phyloP scores from a whole-genome alignment of 1,139 yeast genomes.

The Pichia terricola region DNA sequence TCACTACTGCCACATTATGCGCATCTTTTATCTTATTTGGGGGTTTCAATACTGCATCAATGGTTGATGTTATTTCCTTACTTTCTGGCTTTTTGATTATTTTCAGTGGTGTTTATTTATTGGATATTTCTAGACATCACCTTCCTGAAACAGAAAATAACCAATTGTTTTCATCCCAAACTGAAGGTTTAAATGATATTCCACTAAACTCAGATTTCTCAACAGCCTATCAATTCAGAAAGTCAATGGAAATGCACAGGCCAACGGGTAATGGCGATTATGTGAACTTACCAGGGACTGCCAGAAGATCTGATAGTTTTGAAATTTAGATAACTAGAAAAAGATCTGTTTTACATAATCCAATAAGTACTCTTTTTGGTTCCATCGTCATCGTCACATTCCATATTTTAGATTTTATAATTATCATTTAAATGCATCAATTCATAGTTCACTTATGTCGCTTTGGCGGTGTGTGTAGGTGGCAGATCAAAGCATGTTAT shows the following conservation, averaged over 20 bases:
- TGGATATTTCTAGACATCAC: conserved; percentile 69
- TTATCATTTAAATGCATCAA: no score
- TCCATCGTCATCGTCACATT: no score
- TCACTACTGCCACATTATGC: conserved; percentile 77
- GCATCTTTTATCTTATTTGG: conserved; percentile 83
- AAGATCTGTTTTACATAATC: no score
- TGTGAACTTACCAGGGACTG: conserved; percentile 30
- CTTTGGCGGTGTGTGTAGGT: no score
- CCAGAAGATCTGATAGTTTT: conserved; percentile 55
- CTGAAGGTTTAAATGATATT: conserved; percentile 57
- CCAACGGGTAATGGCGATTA: conserved; percentile 26
- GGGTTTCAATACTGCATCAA: conserved; percentile 79
- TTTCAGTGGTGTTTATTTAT: conserved; percentile 76
- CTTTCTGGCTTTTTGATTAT: conserved; percentile 81
- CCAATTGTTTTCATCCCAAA: conserved; percentile 24
- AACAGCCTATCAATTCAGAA: conserved; percentile 46
- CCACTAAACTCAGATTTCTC: conserved; percentile 85
- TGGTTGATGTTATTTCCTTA: conserved; percentile 75
- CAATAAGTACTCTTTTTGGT: no score
- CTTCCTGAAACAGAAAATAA: conserved; percentile 34
- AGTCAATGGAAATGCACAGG: conserved; percentile 55
- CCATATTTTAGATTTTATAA: no score
- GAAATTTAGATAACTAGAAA: conserved; percentile 28
- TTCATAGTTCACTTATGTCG: no score
- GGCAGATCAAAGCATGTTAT: no score